A percentile compares a stretch with the other conserved stretches of the same genome.
These are phyloP conservation scores for Prunus dulcis DNA, from an alignment of 306 rosid genomes.

Conservation along the genomic window DNA sequence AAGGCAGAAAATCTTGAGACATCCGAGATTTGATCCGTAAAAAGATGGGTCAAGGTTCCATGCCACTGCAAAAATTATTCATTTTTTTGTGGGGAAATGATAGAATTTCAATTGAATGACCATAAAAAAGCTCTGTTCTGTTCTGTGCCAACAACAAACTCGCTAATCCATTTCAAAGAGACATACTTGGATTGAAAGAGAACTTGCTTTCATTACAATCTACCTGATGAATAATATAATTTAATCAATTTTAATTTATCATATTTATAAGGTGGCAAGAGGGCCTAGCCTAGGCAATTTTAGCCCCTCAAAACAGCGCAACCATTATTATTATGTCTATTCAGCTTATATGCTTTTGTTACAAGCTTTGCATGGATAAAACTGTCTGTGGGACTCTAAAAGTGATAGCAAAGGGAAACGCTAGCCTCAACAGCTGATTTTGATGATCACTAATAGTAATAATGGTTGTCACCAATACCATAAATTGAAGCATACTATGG, in stretches of 20 bases:
- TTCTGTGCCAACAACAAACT: not conserved
- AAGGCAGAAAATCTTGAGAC: too few relatives aligned
- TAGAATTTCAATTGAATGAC: too few relatives aligned
- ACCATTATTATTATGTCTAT: slow-evolving; percentile 9
- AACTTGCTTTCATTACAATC: not conserved
- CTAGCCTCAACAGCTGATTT: too few relatives aligned
- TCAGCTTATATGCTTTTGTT: not conserved
- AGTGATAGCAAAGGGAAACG: not conserved
- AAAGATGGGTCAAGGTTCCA: too few relatives aligned
- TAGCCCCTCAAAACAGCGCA: slow-evolving; percentile 11
- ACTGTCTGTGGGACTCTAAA: not conserved
- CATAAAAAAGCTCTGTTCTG: too few relatives aligned
- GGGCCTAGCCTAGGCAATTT: not conserved
- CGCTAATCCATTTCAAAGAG: not conserved
- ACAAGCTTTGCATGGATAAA: not conserved
- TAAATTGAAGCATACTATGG: too few relatives aligned
- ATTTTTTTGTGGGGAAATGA: too few relatives aligned
- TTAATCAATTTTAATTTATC: not conserved
- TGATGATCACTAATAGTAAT: too few relatives aligned
- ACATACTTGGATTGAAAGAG: not conserved
- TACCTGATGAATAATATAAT: not conserved
- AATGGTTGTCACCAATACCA: too few relatives aligned
- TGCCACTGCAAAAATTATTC: too few relatives aligned
- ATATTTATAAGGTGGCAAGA: not conserved
- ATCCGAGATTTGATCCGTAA: too few relatives aligned